These are phyloP conservation scores for Pharnaceum exiguum DNA, from an alignment of 148 eudicot genomes.

Conservation along the genomic window DNA sequence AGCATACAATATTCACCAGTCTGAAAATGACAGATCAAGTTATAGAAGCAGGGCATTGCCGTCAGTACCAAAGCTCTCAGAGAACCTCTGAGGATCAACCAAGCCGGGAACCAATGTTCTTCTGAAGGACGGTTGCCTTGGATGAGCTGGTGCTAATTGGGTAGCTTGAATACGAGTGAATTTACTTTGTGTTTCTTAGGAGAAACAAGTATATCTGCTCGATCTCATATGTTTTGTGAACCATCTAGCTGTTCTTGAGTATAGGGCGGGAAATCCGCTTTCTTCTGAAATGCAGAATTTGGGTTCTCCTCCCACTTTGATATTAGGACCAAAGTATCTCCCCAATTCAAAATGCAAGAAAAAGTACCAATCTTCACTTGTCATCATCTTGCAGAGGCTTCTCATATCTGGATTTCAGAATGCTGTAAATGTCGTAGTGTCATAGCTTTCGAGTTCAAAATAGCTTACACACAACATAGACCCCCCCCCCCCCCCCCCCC, in stretches of 20 bases:
- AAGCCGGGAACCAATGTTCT: too few relatives aligned
- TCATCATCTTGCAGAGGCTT: constrained; percentile 10
- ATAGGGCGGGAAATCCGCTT: constrained; percentile 51
- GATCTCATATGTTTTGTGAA: constrained; percentile 44
- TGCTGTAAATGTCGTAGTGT: too few relatives aligned
- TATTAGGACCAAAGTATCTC: constrained; percentile 70
- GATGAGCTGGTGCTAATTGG: constrained; percentile 45
- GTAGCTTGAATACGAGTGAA: constrained; percentile 42
- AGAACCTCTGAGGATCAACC: too few relatives aligned
- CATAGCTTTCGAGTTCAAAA: too few relatives aligned
- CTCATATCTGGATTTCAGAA: constrained; percentile 11
- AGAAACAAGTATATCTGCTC: constrained; percentile 64
- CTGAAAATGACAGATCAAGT: too few relatives aligned
- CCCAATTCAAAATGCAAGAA: constrained; percentile 75
- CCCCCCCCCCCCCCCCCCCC: too few relatives aligned
- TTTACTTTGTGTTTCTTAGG: constrained; percentile 59
- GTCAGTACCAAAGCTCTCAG: too few relatives aligned
- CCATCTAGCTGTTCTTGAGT: constrained; percentile 45
- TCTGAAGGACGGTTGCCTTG: constrained; percentile 52
- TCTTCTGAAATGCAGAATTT: constrained; percentile 61
- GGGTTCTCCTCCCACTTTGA: constrained; percentile 39
- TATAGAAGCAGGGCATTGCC: too few relatives aligned
- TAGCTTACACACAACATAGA: too few relatives aligned
- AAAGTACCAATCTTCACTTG: constrained; percentile 57
- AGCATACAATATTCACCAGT: too few relatives aligned